phyloP scores from a whole-genome alignment of 352 stramenopile genomes.

The Globisporangium iwayamae region DNA sequence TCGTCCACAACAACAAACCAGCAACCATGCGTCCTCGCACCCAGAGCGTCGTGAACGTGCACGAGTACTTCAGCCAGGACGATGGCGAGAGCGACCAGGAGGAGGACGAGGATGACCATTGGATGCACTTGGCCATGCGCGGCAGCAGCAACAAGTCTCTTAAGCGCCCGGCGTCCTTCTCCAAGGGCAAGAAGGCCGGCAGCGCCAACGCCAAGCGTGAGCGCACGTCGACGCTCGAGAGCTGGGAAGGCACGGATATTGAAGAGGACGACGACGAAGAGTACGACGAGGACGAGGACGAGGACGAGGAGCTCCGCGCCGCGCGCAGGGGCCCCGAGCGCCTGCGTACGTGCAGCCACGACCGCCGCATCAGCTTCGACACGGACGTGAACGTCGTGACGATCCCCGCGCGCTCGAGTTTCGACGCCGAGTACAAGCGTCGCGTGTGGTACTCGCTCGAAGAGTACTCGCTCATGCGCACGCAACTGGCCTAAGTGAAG shows the following conservation, averaged over 20 bases:
- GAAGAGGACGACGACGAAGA: constrained; percentile 54
- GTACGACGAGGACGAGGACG: constrained; percentile 42
- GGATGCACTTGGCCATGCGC: constrained; percentile 41
- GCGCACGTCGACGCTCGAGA: constrained; percentile 57
- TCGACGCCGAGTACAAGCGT: constrained; percentile 75
- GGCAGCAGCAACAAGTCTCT: constrained; percentile 14
- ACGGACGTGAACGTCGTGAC: constrained; percentile 67
- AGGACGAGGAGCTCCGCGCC: constrained; percentile 25
- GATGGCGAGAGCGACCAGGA: constrained; percentile 38
- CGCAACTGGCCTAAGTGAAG: constrained; percentile 19
- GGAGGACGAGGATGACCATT: constrained; percentile 46
- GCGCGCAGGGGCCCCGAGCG: constrained; percentile 29
- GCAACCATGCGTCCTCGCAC: constrained; percentile 62
- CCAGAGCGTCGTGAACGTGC: constrained; percentile 63
- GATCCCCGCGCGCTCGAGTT: constrained; percentile 66
- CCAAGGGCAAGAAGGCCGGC: constrained; percentile 29
- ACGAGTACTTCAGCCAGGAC: constrained; percentile 73
- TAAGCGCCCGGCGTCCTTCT: constrained; percentile 18
- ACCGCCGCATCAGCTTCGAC: constrained; percentile 76
- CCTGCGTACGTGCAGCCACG: constrained; percentile 60
- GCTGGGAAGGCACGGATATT: constrained; percentile 49
- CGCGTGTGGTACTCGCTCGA: constrained; percentile 75
- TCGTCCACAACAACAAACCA: not conserved
- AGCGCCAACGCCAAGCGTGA: constrained; percentile 23
- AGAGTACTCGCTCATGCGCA: constrained; percentile 53